Evolutionary conservation across 1,284 basidiomycete genomes (phyloP), one percentile per base, ranked within the genome.

Genomic region (Rhizoctonia solani): DNA sequence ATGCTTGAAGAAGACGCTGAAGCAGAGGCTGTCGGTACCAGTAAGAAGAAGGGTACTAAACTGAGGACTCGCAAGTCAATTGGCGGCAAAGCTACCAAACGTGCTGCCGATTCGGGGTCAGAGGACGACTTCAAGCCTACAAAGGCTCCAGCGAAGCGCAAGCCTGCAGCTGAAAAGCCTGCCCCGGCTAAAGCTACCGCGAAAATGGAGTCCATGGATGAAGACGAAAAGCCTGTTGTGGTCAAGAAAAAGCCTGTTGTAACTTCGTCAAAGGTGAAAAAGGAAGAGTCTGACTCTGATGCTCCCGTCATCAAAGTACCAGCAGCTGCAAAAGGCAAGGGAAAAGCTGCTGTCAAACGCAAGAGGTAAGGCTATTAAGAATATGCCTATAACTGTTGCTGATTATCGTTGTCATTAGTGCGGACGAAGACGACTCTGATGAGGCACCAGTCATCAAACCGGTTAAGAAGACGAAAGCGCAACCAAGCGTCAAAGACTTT

Each of bases 91-190:
- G 79, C 80, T 46, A 82, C 78, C 54, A 75, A 80, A 71, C 76
- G 81, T 44, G 81, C 78, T 67, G 83, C 82, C 30, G 81, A 82
- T 49, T 82, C 82, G 2, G 85, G 85, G 69, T 81, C 80, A 2
- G 88, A 87, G 58, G 89, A 89, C 59, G 89, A 93, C 69, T 93
- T 92, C 76, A 86, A 84, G 74, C 90, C 90, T 2, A 81, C 80
- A 67, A 91, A 89, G 74, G 82, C 85, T 9, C 77, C 80, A 3
- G 79, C 82, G 16, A 66, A 78, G 34, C 69, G 76, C 54, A 83
- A 85, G 72, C 82, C 81, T 11, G 76, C 74, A 3, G 74, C 79
- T 0, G 79, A 79, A 71, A 83, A 83, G 69, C 75, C 77, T 0
- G 82, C 83, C 70, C 74, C 81, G 0, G 75, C 81, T 0, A 79